These are phyloP conservation scores for Pseudoscleropodium purum DNA, from an alignment of 225 moss, liverwort and hornwort species.

Conservation along the genomic window DNA sequence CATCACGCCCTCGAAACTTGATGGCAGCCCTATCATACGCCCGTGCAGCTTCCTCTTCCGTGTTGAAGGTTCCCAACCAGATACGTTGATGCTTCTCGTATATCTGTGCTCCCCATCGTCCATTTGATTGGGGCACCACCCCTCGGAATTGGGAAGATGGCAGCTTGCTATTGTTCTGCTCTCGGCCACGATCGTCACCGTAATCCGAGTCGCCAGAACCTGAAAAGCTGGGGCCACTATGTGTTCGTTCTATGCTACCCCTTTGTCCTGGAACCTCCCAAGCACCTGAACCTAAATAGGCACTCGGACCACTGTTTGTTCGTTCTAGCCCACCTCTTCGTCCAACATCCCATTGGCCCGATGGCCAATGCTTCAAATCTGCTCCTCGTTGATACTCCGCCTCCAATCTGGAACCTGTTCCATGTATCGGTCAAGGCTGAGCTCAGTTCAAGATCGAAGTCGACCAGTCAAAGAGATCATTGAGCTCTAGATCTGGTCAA, in stretches of 20 bases:
- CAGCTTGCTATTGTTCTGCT: constrained; percentile 61
- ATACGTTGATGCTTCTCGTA: constrained; percentile 99
- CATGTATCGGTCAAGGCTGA: constrained; percentile 8
- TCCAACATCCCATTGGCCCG: constrained; percentile 26
- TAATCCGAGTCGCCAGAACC: constrained; percentile 67
- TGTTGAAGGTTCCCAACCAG: constrained; percentile 97
- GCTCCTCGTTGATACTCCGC: constrained; percentile 23
- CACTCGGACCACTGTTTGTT: constrained; percentile 45
- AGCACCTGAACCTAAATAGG: constrained; percentile 18
- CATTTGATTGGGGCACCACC: constrained; percentile 97
- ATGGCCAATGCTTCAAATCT: constrained; percentile 37
- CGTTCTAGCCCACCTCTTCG: constrained; percentile 24
- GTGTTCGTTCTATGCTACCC: constrained; percentile 35
- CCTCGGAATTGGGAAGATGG: constrained; percentile 98
- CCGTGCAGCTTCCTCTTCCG: constrained; percentile 93
- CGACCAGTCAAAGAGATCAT: neutral
- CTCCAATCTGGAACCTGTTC: constrained; percentile 39
- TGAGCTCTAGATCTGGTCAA: neutral
- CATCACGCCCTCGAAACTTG: constrained; percentile 94
- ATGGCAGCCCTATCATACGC: constrained; percentile 93
- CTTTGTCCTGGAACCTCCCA: constrained; percentile 30
- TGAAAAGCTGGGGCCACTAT: constrained; percentile 54
- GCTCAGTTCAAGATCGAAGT: neutral
- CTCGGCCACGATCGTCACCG: constrained; percentile 76
- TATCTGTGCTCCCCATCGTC: constrained; percentile 98